Base-by-base conservation (phyloP, 2,329 filamentous ascomycete species). In the Blumeria graminis region DNA sequence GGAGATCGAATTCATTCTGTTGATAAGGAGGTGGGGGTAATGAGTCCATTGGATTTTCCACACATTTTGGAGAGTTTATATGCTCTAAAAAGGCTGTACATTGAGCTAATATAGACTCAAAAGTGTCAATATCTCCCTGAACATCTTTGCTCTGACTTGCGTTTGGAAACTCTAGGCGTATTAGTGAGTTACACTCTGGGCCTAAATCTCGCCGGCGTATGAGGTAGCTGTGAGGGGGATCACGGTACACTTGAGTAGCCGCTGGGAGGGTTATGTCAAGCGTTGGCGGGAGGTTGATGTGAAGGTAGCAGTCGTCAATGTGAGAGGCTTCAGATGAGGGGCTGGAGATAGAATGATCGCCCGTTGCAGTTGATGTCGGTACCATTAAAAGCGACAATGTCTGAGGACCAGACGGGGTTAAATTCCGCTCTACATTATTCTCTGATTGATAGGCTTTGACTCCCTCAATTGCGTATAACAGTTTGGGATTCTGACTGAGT, bases 41-140 rank as follows among this genome's bases (percentile, higher is more conserved):
- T 10, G 60, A 60, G 48, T 61, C 63, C 13, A 48, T 56, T 36
- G 57, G 59, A 22, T 63, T 58, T 10, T 61, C 60, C 13, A 62
- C 59, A 36, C 58, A 58, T 55, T 59, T 62, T 28, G 65, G 66
- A 6, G 85, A 80, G 43, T 81, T 74, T 9, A 86, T 82, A 48
- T 88, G 80, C 69, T 96, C 90, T 4, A 94, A 77, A 68, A 98
- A 96, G 1, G 90, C 86, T 1, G 90, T 96, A 69, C 90, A 96
- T 70, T 96, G 88, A n/a, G 90, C 90, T 55, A 96, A 75, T 61
- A 96, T 96, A 3, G 90, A 95, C 72, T 96, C 90, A 65, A 95
- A 96, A 0, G 90, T 96, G 66, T 95, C 88, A 45, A 94, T 75
- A 67, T 95, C 90, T 67, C 96, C 89, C 68, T 95, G 88, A 8